Conservation (phyloP, 2,329 filamentous ascomycete genomes). For the Aspergillus sp. region DNA sequence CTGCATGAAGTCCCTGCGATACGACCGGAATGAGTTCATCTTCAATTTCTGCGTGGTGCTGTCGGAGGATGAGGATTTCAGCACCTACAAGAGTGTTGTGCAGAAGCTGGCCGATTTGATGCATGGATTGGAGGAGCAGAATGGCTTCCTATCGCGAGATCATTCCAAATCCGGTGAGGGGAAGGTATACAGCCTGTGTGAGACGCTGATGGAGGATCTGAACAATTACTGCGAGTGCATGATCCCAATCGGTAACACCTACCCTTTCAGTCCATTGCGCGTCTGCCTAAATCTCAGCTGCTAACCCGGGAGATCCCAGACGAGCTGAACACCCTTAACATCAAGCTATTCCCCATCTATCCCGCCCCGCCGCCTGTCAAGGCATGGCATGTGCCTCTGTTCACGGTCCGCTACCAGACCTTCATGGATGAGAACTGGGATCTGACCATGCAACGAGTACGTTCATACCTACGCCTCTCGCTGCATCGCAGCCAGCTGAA, state of each 20-base stretch:
- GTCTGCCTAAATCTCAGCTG: not conserved
- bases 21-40: slow-evolving; percentile 93
- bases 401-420: slow-evolving; percentile 58
- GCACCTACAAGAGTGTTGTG: slow-evolving; percentile 81
- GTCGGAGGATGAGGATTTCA: slow-evolving; percentile 68
- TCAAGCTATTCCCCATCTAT: slow-evolving; percentile 90
- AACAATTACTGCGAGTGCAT: slow-evolving; percentile 98
- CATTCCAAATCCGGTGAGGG: slow-evolving; percentile 49
- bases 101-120: slow-evolving; percentile 82
- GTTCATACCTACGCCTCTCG: not conserved
- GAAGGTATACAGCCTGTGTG: slow-evolving; percentile 69
- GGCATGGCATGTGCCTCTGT: slow-evolving; percentile 87
- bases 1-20: slow-evolving; percentile 78
- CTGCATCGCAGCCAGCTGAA: not conserved
- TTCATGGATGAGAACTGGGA: slow-evolving; percentile 60
- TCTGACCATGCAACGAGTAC: slow-evolving; percentile 53
- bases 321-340: slow-evolving; percentile 90
- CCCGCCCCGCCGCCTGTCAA: slow-evolving; percentile 74
- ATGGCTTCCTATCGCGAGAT: slow-evolving; percentile 67
- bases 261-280: slow-evolving; percentile 31
- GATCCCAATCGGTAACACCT: slow-evolving; percentile 80
- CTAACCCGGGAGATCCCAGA: slow-evolving; percentile 54
- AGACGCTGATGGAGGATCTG: slow-evolving; percentile 85
- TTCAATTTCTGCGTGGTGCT: slow-evolving; percentile 95
- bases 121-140: slow-evolving; percentile 88